phyloP scores from a whole-genome alignment of 2,329 filamentous ascomycete species.

The Ceratocystis papillata region DNA sequence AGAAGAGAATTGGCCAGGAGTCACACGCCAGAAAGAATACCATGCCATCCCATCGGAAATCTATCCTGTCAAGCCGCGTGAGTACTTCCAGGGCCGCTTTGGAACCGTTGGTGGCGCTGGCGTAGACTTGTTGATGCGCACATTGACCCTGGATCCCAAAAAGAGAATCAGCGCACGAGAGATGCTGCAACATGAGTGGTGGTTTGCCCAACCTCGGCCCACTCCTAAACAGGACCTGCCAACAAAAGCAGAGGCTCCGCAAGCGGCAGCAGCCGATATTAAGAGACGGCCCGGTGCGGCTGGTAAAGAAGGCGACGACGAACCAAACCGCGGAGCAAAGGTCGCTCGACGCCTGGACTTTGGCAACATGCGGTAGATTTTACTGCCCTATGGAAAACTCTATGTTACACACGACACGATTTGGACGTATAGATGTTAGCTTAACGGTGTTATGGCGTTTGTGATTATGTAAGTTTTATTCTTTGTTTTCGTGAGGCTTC shows the following conservation, averaged over 20 bases:
- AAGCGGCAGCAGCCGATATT: constrained; percentile 63
- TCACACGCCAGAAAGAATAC: constrained; percentile 69
- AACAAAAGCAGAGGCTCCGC: constrained; percentile 57
- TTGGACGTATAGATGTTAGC: background rate
- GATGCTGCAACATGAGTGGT: constrained; percentile 76
- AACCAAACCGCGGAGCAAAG: constrained; percentile 58
- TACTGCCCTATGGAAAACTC: background rate
- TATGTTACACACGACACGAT: background rate
- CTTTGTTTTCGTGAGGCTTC: background rate
- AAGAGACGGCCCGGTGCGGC: constrained; percentile 49
- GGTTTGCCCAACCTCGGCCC: constrained; percentile 71
- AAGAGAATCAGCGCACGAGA: constrained; percentile 67
- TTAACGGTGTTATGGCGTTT: background rate
- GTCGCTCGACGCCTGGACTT: constrained; percentile 79
- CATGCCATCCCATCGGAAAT: constrained; percentile 51
- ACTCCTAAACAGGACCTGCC: constrained; percentile 75
- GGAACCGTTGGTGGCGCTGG: constrained; percentile 70
- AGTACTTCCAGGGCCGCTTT: constrained; percentile 67
- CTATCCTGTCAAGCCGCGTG: constrained; percentile 52
- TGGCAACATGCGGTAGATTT: constrained; percentile 32
- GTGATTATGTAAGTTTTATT: background rate
- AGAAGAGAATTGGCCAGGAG: constrained; percentile 92
- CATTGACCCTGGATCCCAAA: constrained; percentile 75
- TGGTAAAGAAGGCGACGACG: constrained; percentile 47
- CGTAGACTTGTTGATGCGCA: constrained; percentile 77